Conservation (phyloP, 257 asterid genomes). For the Nicotiana undulata region DNA sequence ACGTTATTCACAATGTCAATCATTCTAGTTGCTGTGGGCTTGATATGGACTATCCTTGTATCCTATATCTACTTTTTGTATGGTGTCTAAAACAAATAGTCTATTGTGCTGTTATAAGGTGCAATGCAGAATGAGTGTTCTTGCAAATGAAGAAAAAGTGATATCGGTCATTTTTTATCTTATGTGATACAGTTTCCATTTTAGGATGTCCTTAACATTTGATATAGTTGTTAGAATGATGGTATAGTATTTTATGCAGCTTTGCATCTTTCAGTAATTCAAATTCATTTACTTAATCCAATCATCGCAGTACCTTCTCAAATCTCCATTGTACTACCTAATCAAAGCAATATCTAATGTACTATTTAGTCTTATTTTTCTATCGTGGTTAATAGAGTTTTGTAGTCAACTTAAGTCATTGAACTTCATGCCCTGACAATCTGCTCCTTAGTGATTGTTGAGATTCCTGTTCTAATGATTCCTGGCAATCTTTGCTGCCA, state of each 20-base stretch:
- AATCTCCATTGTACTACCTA: background rate
- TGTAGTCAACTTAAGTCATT: background rate
- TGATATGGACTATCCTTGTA: background rate
- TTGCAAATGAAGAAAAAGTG: background rate
- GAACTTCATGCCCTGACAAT: background rate
- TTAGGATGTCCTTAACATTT: background rate
- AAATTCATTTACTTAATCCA: background rate
- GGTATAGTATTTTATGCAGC: background rate
- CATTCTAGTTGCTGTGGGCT: slow-evolving; percentile 2
- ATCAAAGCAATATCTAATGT: background rate
- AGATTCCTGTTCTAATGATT: background rate
- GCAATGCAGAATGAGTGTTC: background rate
- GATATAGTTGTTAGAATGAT: background rate
- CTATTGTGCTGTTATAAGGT: background rate
- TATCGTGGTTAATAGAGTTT: background rate
- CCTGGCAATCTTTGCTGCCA: background rate
- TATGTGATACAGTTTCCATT: background rate
- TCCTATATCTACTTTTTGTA: background rate
- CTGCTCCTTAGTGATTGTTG: background rate
- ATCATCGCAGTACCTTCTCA: background rate
- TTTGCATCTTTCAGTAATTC: background rate
- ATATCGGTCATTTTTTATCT: background rate
- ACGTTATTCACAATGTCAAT: background rate
- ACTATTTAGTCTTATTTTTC: background rate
- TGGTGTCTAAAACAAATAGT: background rate